Evolutionary conservation across 257 asterid species (phyloP).

Genomic region (Orobanche coerulescens): DNA sequence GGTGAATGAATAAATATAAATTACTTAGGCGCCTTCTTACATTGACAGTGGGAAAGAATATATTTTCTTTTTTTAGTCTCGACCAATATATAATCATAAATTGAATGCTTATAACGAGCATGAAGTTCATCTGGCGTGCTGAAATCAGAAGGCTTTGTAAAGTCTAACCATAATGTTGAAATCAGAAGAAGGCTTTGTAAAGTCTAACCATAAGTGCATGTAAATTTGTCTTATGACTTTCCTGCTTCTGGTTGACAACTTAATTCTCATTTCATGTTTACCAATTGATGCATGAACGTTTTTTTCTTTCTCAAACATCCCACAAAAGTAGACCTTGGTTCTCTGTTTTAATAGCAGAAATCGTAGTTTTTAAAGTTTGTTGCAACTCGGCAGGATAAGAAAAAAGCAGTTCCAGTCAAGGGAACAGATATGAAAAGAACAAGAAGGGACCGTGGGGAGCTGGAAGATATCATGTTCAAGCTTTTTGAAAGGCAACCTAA

Average conservation of each 20-base stretch:
- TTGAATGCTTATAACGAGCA: not conserved
- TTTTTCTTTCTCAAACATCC: not conserved
- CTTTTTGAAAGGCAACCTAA: constrained; percentile 87
- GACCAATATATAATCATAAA: not conserved
- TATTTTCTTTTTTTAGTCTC: not conserved
- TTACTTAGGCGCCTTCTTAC: not conserved
- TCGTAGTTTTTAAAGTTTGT: not conserved
- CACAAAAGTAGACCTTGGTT: not conserved
- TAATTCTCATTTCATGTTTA: not conserved
- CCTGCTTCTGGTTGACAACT: not conserved
- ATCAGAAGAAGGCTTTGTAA: too few species aligned
- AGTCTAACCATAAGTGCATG: too few species aligned
- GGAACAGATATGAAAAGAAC: constrained; percentile 78
- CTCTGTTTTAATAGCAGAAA: constrained; percentile 2
- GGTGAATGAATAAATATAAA: not conserved
- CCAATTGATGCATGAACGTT: not conserved
- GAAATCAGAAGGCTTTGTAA: not conserved
- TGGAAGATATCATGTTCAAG: constrained; percentile 93
- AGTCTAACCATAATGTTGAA: too few species aligned
- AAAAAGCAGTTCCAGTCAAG: constrained; percentile 65
- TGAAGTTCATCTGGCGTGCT: not conserved
- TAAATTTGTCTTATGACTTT: not conserved
- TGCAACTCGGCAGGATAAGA: constrained; percentile 60
- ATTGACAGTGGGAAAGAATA: not conserved
- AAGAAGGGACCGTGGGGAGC: constrained; percentile 84